phyloP scores from a whole-genome alignment of 176 grass and related monocot species.

The Tillandsia fasciculata region DNA sequence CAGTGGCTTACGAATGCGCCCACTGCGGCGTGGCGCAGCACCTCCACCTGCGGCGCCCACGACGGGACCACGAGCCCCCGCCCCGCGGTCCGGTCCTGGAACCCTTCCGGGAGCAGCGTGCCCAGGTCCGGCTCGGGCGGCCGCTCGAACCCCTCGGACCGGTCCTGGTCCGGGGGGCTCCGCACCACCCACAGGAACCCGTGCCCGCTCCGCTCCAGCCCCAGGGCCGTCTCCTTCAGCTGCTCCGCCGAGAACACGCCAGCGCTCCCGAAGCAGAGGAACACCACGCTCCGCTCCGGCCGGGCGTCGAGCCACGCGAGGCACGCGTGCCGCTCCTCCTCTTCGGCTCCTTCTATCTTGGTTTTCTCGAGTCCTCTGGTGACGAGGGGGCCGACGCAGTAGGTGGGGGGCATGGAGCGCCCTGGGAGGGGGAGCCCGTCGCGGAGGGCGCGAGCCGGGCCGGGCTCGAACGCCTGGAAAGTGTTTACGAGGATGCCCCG shows the following conservation, averaged over 20 bases:
- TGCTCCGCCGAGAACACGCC: constrained; percentile 17
- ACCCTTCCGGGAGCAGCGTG: constrained; percentile 22
- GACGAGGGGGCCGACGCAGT: constrained; percentile 57
- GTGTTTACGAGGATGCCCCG: constrained; percentile 46
- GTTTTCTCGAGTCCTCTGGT: neutral
- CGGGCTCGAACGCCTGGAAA: constrained; percentile 37
- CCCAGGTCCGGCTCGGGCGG: neutral
- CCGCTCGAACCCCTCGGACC: neutral
- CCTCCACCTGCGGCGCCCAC: constrained; percentile 32
- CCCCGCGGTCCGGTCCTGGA: constrained; percentile 20
- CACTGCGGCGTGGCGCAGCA: constrained; percentile 15
- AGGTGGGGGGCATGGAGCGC: constrained; percentile 8
- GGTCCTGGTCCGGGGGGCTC: neutral
- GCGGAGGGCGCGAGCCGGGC: constrained; percentile 14
- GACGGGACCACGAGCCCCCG: constrained; percentile 22
- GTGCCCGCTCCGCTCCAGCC: constrained; percentile 18
- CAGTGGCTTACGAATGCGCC: constrained; percentile 24
- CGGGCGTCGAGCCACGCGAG: constrained; percentile 17
- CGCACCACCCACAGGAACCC: constrained; percentile 23
- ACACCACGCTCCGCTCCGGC: constrained; percentile 13
- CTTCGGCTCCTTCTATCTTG: constrained; percentile 11
- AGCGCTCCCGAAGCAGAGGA: constrained; percentile 21
- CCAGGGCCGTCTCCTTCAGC: constrained; percentile 18
- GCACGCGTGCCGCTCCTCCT: neutral
- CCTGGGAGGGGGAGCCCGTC: constrained; percentile 23